These are phyloP conservation scores for Dentipellis fragilis DNA, from an alignment of 768 basidiomycete genomes.

Conservation along the genomic window DNA sequence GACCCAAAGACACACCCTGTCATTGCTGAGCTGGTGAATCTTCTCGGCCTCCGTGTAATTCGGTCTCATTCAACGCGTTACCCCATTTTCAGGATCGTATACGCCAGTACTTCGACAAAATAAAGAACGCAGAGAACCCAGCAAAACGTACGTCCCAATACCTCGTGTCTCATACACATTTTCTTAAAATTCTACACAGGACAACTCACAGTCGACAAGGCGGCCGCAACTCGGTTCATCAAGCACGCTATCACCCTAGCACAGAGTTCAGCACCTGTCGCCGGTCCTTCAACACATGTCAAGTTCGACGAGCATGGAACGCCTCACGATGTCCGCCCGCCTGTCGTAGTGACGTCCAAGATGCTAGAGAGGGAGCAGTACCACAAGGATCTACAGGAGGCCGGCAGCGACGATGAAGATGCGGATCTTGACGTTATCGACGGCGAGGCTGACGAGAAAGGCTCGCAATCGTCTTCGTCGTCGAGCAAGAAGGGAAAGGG, in stretches of 20 bases:
- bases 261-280: constrained; percentile 17
- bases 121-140: constrained; percentile 63
- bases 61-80: background rate
- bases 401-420: constrained; percentile 20
- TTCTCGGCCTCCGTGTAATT: background rate
- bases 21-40: constrained; percentile 54
- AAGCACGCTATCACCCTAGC: constrained; percentile 70
- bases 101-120: constrained; percentile 75
- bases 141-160: constrained; percentile 34
- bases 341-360: constrained; percentile 55
- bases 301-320: constrained; percentile 8
- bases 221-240: constrained; percentile 74
- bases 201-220: constrained; percentile 55
- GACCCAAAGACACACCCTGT: constrained; percentile 76
- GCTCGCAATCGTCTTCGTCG: constrained; percentile 1
- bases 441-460: constrained; percentile 28
- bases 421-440: constrained; percentile 29
- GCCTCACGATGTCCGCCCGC: constrained; percentile 23
- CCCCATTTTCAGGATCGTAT: constrained; percentile 49
- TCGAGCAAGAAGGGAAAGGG: constrained; percentile 16
- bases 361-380: constrained; percentile 64
- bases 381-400: constrained; percentile 41
- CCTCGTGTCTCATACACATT: background rate
- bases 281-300: constrained; percentile 10
- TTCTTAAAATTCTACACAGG: constrained; percentile 18